Evolutionary conservation across 257 asterid genomes (phyloP), one percentile per base, ranked within the genome.

Genomic region (Lycium barbarum): DNA sequence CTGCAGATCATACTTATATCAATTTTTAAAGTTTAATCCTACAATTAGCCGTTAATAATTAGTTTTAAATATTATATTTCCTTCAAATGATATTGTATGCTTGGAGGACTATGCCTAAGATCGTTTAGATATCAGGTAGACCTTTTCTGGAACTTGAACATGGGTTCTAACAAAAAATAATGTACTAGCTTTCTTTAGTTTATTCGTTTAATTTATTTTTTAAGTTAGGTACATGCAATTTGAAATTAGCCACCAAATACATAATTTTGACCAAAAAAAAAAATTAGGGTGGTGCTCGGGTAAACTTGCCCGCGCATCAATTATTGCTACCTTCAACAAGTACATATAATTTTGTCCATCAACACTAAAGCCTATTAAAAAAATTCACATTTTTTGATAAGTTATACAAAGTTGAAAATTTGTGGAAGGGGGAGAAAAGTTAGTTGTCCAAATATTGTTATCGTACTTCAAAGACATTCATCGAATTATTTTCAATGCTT

Each of bases 81-180:
- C 33, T 26, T 26, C 33, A 26, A 26, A 26, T 26, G 33, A 26
- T 26, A 40, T 6, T 40, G 11, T 49, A 20, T 73, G 20, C 13
- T 6, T 22, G 18, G n/a, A 47, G 6, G 7, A 49, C 22, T 78
- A 63, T 61, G 10, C 62, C 66, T 38, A 78, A 62, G 67, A 53
- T 51, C 38, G 40, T 40, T 26, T 83, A 63, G 62, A 66, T 67
- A 73, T 51, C 59, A 63, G 71, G 71, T 35, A 9, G 67, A 61
- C 66, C 62, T 22, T 6, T 59, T 59, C 66, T 18, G 33, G 66
- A 59, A 59, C 12, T 18, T 59, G 66, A 59, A 63, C 43, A 63
- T 11, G 71, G 36, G 17, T 22, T 22, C 43, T 63, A 63, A 63
- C 17, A 63, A 63, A 63, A 22, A 5, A 5, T 63, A 13, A 13